Conservation (phyloP, 2,329 filamentous ascomycete genomes). For the Stachybotrys chartarum region DNA sequence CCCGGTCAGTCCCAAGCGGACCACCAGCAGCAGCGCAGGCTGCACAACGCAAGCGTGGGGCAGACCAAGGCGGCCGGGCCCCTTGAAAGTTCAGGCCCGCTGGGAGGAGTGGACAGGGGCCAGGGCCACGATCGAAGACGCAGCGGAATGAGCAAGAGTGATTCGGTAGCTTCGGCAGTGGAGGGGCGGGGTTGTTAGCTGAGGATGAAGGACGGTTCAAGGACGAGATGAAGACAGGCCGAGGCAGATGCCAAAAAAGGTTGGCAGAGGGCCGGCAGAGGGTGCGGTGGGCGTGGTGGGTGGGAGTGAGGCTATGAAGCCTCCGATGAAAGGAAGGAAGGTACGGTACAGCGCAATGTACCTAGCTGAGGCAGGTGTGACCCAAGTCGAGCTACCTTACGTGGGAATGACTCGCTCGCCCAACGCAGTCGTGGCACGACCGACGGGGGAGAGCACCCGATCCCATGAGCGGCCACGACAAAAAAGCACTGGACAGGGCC, state of each 20-base stretch:
- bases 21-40: background rate
- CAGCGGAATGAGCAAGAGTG: background rate
- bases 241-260: background rate
- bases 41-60: background rate
- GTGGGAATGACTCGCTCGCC: too few species aligned
- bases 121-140: background rate
- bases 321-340: too few species aligned
- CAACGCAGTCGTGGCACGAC: too few species aligned
- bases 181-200: background rate
- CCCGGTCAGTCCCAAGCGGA: background rate
- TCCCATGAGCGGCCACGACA: too few species aligned
- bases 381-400: background rate
- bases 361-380: too few species aligned
- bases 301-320: background rate
- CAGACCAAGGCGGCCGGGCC: background rate
- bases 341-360: too few species aligned
- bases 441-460: too few species aligned
- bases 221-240: background rate
- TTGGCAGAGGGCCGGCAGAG: background rate
- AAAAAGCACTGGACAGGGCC: too few species aligned
- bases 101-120: background rate
- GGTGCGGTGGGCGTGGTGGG: background rate
- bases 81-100: background rate
- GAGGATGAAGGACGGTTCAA: background rate
- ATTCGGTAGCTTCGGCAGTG: background rate